Percentiles rank a stretch among this genome's conserved stretches.
Conservation (phyloP, 352 stramenopile genomes). For the Phytophthora chlamydospora region DNA sequence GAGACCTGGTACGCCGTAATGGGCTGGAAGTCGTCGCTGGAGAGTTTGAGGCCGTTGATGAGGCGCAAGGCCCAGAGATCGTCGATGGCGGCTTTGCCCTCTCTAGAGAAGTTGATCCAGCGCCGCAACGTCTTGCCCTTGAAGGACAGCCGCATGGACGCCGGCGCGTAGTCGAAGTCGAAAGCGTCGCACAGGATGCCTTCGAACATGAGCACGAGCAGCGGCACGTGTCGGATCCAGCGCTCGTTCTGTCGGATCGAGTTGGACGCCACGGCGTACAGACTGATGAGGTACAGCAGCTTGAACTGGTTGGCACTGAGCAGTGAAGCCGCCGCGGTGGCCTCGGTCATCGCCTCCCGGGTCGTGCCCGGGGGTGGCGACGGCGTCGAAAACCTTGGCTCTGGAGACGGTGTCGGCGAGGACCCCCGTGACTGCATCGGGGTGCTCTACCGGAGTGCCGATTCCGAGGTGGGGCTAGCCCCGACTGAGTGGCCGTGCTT, state of each 20-base stretch:
- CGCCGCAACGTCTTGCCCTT: conserved; percentile 79
- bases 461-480: conserved; percentile 11
- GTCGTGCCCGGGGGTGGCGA: conserved; percentile 19
- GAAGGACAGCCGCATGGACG: conserved; percentile 93
- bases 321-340: conserved; percentile 34
- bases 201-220: conserved; percentile 97
- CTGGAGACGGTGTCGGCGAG: conserved; percentile 9
- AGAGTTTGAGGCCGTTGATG: conserved; percentile 94
- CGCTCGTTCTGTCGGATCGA: conserved; percentile 92
- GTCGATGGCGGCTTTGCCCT: conserved; percentile 95
- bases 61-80: conserved; percentile 94
- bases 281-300: conserved; percentile 94
- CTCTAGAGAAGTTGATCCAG: conserved; percentile 95
- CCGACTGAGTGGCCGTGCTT: conserved; percentile 7
- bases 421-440: conserved; percentile 15
- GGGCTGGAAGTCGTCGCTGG: conserved; percentile 93
- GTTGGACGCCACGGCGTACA: conserved; percentile 93
- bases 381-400: conserved; percentile 7
- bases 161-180: conserved; percentile 98
- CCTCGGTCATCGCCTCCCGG: conserved; percentile 21
- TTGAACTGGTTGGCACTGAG: conserved; percentile 97
- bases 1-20: conserved; percentile 97
- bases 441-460: conserved; percentile 14
- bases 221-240: conserved; percentile 95
- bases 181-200: conserved; percentile 94